Evolutionary conservation across 1,284 basidiomycete genomes (phyloP).

Genomic region (Cerrena zonata): DNA sequence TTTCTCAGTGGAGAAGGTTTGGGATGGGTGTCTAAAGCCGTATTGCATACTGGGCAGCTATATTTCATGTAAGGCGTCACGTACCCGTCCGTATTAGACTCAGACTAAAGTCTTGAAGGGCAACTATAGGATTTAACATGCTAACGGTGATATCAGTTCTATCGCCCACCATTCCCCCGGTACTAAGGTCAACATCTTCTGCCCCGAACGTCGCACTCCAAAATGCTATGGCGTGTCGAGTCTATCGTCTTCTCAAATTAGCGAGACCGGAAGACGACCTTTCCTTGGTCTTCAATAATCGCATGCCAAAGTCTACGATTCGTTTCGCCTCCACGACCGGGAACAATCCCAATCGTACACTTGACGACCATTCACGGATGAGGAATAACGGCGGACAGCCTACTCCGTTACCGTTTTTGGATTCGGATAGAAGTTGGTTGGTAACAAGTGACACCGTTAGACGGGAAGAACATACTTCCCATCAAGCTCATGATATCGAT

Average conservation of each 20-base stretch:
- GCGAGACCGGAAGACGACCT: neutral
- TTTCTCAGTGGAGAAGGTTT: neutral
- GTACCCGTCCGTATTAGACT: neutral
- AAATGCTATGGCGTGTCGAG: constrained; percentile 6
- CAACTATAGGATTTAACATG: constrained; percentile 4
- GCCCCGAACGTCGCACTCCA: constrained; percentile 6
- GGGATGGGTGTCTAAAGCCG: neutral
- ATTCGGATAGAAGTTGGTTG: too few species aligned
- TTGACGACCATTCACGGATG: too few species aligned
- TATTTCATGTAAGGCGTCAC: constrained; percentile 1
- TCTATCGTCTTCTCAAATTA: constrained; percentile 5
- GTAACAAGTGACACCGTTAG: too few species aligned
- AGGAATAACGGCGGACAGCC: too few species aligned
- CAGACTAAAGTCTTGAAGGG: neutral
- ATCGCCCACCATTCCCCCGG: constrained; percentile 3
- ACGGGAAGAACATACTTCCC: too few species aligned
- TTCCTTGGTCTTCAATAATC: too few species aligned
- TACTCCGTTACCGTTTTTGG: too few species aligned
- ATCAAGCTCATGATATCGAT: too few species aligned
- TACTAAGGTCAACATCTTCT: constrained; percentile 3
- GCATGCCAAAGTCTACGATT: too few species aligned
- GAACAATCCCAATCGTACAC: too few species aligned
- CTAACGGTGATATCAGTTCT: constrained; percentile 1
- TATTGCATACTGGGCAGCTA: neutral
- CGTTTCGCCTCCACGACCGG: too few species aligned